These are phyloP conservation scores for Tolypocladium album DNA, from an alignment of 2,329 filamentous ascomycete species.

Conservation along the genomic window DNA sequence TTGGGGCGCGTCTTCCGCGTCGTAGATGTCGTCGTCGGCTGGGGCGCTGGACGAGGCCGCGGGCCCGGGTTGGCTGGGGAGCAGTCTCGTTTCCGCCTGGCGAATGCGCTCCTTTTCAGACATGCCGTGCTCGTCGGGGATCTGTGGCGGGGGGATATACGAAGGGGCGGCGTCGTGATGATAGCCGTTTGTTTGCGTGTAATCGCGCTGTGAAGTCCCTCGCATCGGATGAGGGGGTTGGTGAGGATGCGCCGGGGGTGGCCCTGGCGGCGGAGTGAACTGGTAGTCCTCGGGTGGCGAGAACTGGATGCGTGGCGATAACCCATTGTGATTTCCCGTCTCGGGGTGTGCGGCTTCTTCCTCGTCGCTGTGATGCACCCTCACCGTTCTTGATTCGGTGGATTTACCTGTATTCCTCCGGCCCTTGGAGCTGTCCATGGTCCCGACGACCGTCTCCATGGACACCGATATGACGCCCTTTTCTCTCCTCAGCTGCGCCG, in stretches of 20 bases:
- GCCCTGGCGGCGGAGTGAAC: constrained; percentile 2
- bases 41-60: constrained; percentile 25
- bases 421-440: constrained; percentile 55
- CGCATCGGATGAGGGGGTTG: background rate
- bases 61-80: constrained; percentile 63
- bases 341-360: constrained; percentile 16
- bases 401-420: constrained; percentile 14
- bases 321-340: constrained; percentile 1
- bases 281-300: constrained; percentile 21
- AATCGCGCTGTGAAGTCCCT: constrained; percentile 1
- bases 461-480: constrained; percentile 84
- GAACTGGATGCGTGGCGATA: background rate
- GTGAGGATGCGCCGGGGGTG: constrained; percentile 5
- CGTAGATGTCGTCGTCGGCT: constrained; percentile 41
- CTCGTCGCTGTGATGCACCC: constrained; percentile 19
- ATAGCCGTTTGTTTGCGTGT: constrained; percentile 9
- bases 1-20: constrained; percentile 29
- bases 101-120: constrained; percentile 76
- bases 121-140: constrained; percentile 49
- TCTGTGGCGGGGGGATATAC: constrained; percentile 49
- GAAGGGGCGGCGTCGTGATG: constrained; percentile 24
- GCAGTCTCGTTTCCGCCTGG: constrained; percentile 63
- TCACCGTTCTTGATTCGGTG: constrained; percentile 14
- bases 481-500: constrained; percentile 72
- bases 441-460: constrained; percentile 83